phyloP scores from a whole-genome alignment of 805 yeast species.

The Hemisphaericaspora nanyangensis region DNA sequence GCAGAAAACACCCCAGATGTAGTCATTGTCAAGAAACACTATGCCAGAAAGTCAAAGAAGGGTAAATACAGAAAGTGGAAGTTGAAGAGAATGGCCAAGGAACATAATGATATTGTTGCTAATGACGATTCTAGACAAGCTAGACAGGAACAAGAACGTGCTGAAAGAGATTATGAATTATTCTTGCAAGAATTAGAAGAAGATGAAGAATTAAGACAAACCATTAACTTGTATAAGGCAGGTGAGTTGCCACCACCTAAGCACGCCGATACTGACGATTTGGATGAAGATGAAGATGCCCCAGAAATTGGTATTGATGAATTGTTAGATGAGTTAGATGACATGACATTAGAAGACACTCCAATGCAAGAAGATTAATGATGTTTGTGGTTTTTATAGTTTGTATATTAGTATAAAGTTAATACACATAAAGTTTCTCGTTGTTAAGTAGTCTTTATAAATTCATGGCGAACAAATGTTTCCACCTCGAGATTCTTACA shows the following conservation, averaged over 20 bases:
- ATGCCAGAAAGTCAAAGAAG: constrained; percentile 73
- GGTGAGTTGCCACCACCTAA: constrained; percentile 20
- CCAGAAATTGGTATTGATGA: constrained; percentile 91
- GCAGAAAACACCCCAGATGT: constrained; percentile 75
- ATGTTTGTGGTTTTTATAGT: background rate
- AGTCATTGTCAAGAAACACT: constrained; percentile 81
- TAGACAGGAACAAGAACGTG: constrained; percentile 84
- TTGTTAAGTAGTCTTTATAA: too few relatives aligned
- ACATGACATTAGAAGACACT: constrained; percentile 74
- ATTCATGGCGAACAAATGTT: too few relatives aligned
- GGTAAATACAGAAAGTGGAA: constrained; percentile 82
- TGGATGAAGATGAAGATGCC: constrained; percentile 68
- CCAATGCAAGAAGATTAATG: constrained; percentile 13
- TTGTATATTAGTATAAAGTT: too few relatives aligned
- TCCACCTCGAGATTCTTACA: too few relatives aligned
- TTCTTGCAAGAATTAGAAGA: constrained; percentile 98
- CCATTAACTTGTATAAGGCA: constrained; percentile 84
- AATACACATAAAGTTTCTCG: too few relatives aligned
- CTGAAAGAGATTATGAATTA: constrained; percentile 90
- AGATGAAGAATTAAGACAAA: constrained; percentile 89
- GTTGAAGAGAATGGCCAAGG: constrained; percentile 95
- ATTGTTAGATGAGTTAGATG: constrained; percentile 90
- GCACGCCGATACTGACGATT: constrained; percentile 43
- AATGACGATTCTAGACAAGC: constrained; percentile 66
- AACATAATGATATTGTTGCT: constrained; percentile 85